Base-by-base conservation (phyloP, 495 filamentous ascomycete genomes). In the Entonaema liquescens region DNA sequence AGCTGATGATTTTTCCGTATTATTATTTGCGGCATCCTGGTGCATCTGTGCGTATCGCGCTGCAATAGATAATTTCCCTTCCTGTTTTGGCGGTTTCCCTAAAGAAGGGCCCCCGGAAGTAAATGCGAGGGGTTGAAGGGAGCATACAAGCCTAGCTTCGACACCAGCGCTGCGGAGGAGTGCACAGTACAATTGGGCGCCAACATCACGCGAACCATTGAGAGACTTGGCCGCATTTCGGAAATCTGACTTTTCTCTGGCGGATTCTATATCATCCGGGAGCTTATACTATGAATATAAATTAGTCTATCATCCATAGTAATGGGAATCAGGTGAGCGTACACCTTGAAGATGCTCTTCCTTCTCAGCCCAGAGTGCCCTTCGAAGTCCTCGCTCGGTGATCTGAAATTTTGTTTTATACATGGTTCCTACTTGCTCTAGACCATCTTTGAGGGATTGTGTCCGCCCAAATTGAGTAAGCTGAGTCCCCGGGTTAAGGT, bases 71-170 rank as follows among this genome's bases (percentile, higher is more conserved):
- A 75, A 40, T 6, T 67, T 73, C 15, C 31, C 58, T 53, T 75
- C 76, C 17, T 56, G 64, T 67, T 69, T 85, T 15, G 31, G 74
- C 54, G 84, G 79, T 67, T 88, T 90, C 0, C 85, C 74, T 73
- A 82, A 72, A 1, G 79, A 67, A 28, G 84, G 82, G 15, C 74
- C 83, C 1, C 85, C 84, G 1, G 89, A 85, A 23, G 83, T 85
- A 70, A 95, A 95, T 2, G 92, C 83, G 3, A 99, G 83, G 0
- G 89, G 86, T 72, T 98, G 94, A 12, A 99, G 83, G 8, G 96
- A 99, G 79, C 94, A 98, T 1, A 98, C 92, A 2, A 99, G 85
- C 15, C 95, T 88, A n/a, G 93, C 87, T 67, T 93, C 89, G 2
- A 98, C 88, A 6, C 91, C 93, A 29, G 84, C 87, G 29, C 87